Evolutionary conservation across 2,329 filamentous ascomycete genomes (phyloP), one percentile per base, ranked within the genome.

Genomic region (Fusarium sambucinum): DNA sequence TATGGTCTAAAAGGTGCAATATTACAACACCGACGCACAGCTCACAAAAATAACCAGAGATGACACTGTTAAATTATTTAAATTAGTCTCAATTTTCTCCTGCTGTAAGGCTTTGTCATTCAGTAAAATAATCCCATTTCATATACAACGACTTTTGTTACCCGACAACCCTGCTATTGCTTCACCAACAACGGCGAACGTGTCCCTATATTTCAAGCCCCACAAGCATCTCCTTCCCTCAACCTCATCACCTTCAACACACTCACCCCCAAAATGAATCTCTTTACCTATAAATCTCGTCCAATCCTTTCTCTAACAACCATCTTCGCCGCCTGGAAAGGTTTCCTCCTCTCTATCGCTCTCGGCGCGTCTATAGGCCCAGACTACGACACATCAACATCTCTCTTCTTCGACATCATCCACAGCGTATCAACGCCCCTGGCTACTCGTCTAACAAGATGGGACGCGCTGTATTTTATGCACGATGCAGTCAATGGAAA

Each of bases 401-500:
- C 85, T 38, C 73, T 84, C 80, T 75, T 81, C 67, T 78, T 84
- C 67, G 71, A 76, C 55, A 68, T 69, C 56, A 46, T 79, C 68
- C 63, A 80, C 71, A 74, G 73, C 59, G 57, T 73, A 56, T 72
- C 76, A 51, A 58, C 81, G 14, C 74, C 79, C 13, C 71, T 91
- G 4, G 77, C 83, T 21, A 79, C 84, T 33, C 87, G 87, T 42
- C 81, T 96, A 59, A 89, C 89, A 9, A 85, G 92, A 77, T 96
- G 93, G 93, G 93, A 96, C 77, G 91, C 90, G 32, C 83, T 96
- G 69, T 96, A 95, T 77, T 95, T 90, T 74, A 81, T 90, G 60
- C 85, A 88, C 68, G 77, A 83, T 44, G 87, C 91, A 6, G 83
- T 83, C 41, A 82, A 86, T 13, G 91, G 90, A 33, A 89, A 93